Conservation (phyloP, 768 basidiomycete genomes). For the Amanita molliuscula region DNA sequence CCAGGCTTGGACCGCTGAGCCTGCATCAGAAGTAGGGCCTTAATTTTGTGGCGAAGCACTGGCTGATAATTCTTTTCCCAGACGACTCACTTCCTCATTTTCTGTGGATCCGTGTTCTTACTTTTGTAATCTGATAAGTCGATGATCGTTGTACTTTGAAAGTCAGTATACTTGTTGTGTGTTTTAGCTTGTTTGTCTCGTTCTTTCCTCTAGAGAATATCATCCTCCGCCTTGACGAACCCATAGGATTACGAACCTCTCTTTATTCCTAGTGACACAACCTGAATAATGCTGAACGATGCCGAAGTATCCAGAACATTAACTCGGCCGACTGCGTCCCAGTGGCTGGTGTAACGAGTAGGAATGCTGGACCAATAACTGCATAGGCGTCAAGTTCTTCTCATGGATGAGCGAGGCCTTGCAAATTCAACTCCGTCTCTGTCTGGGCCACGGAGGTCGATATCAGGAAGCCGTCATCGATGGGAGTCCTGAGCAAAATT, state of each 20-base stretch:
- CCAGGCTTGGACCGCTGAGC: too few relatives aligned
- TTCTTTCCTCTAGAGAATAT: too few relatives aligned
- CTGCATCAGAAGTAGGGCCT: too few relatives aligned
- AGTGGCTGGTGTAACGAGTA: conserved; percentile 65
- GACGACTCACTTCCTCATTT: too few relatives aligned
- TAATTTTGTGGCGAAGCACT: too few relatives aligned
- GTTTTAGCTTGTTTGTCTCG: too few relatives aligned
- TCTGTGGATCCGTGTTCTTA: too few relatives aligned
- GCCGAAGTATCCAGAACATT: conserved; percentile 87
- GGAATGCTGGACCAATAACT: conserved; percentile 70
- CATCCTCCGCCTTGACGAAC: too few relatives aligned
- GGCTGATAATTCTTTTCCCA: too few relatives aligned
- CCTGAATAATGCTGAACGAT: conserved; percentile 70
- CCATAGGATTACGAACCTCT: conserved; percentile 40
- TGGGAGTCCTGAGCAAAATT: conserved; percentile 26
- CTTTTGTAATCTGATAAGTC: too few relatives aligned
- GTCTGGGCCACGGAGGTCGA: conserved; percentile 51
- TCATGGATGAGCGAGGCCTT: conserved; percentile 36
- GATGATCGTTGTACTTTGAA: too few relatives aligned
- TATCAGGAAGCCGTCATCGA: conserved; percentile 54
- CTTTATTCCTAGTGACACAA: conserved; percentile 60
- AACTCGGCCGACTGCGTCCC: conserved; percentile 96
- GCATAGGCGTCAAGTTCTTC: conserved; percentile 57
- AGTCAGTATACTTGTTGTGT: too few relatives aligned
- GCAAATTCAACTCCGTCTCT: conserved; percentile 58